Percentiles rank a stretch among this genome's conserved stretches.
Conservation (phyloP, 2,329 filamentous ascomycete species). For the Byssochlamys sp. region DNA sequence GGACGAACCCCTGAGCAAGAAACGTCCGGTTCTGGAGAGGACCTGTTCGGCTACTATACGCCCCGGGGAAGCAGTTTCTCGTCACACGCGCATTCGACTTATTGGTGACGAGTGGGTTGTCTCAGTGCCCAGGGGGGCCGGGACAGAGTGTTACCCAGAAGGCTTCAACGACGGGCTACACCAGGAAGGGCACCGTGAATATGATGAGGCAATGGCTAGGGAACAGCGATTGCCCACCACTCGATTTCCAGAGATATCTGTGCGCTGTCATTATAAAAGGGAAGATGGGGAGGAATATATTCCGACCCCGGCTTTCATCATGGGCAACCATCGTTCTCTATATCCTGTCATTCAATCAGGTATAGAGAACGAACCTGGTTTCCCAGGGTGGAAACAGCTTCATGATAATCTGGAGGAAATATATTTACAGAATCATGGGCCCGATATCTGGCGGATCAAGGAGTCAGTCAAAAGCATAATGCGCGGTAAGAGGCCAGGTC, state of each 20-base stretch:
- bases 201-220: background rate
- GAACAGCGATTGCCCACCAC: background rate
- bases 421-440: background rate
- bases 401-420: background rate
- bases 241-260: background rate
- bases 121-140: background rate
- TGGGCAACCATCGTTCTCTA: background rate
- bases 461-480: background rate
- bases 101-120: background rate
- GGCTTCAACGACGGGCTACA: background rate
- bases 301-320: background rate
- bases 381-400: background rate
- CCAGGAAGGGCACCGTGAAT: background rate
- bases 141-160: background rate
- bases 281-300: background rate
- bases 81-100: background rate
- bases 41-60: background rate
- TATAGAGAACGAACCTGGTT: background rate
- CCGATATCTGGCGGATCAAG: background rate
- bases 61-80: background rate
- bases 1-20: background rate
- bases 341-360: background rate
- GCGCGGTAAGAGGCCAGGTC: background rate
- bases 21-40: background rate
- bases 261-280: background rate